Evolutionary conservation across 2,329 filamentous ascomycete genomes (phyloP).

Genomic region (Venturiaceae sp.): DNA sequence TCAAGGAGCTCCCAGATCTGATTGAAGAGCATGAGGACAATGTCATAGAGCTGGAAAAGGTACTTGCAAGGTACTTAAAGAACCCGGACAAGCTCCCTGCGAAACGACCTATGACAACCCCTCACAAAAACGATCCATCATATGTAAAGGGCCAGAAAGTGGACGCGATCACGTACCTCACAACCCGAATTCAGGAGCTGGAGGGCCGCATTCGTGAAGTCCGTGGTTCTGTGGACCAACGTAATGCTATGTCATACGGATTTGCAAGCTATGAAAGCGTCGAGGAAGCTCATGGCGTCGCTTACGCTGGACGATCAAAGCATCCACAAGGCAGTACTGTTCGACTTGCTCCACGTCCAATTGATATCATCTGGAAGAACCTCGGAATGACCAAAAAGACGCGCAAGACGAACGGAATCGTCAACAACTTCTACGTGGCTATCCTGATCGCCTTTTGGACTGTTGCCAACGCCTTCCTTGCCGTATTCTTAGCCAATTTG

Average conservation of each 20-base stretch:
- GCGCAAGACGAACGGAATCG: slow-evolving; percentile 61
- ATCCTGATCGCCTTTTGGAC: slow-evolving; percentile 79
- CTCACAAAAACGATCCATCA: slow-evolving; percentile 68
- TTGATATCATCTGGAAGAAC: slow-evolving; percentile 95
- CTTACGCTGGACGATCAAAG: slow-evolving; percentile 71
- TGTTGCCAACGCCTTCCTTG: slow-evolving; percentile 86
- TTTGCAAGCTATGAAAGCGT: slow-evolving; percentile 93
- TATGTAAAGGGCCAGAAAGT: slow-evolving; percentile 64
- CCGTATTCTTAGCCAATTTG: slow-evolving; percentile 85
- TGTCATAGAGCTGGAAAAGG: slow-evolving; percentile 72
- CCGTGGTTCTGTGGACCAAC: slow-evolving; percentile 70
- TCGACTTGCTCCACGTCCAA: slow-evolving; percentile 70
- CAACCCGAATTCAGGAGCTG: slow-evolving; percentile 70
- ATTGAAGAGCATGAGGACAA: slow-evolving; percentile 75
- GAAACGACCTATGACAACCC: slow-evolving; percentile 66
- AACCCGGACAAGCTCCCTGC: slow-evolving; percentile 73
- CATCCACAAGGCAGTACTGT: slow-evolving; percentile 71
- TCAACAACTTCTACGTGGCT: slow-evolving; percentile 77
- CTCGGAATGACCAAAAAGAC: slow-evolving; percentile 61
- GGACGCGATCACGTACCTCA: slow-evolving; percentile 90
- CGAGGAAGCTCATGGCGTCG: slow-evolving; percentile 77
- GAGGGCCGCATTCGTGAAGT: slow-evolving; percentile 80
- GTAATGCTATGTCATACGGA: slow-evolving; percentile 81
- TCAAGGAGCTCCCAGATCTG: slow-evolving; percentile 77
- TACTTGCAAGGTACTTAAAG: slow-evolving; percentile 83